Base-by-base conservation (phyloP, 176 grass and related monocot species). In the Musa acuminata region DNA sequence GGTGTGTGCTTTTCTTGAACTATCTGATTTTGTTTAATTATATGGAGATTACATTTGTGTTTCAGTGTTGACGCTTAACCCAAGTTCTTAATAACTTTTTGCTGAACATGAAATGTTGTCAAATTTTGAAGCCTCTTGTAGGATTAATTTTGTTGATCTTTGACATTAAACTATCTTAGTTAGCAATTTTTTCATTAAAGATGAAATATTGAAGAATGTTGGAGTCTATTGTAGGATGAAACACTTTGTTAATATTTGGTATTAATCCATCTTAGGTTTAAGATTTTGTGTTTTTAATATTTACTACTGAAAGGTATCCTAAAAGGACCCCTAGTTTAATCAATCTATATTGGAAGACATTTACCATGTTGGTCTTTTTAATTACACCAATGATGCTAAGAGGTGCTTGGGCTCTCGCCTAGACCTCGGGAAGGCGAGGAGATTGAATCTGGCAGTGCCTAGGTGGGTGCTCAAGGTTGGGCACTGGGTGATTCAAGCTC, bases 1-100 rank as follows among this genome's bases (percentile, higher is more conserved):
- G 95, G 95, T 89, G 51, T 82, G 51, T 24, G 16, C 8, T 62
- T 21, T 58, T 78, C 6, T 55, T 55, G 49, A 12, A 25, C 12
- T 26, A 2, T 53, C 22, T 21, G 29, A 29, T 27, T 29, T 52
- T 11, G 49, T 52, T 27, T 43, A 17, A 70, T n/a, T 51, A n/a
- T 20, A 50, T 2, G 25, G 67, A 3, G 9, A 65, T 26, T 11
- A 11, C 16, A 7, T 70, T 51, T 17, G n/a, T 70, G 16, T 51
- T 50, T 70, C 19, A 7, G 51, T 70, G 3, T n/a, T 70, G 25
- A 12, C 2, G 20, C 43, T 51, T 43, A 43, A 43, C 35, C 35
- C 35, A 43, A 13, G 14, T 35, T 67, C 5, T 67, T 16, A 26
- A 50, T 9, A 12, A n/a, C 20, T 1, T 19, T 48, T 20, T 50